Conservation (phyloP, 140 eudicot genomes). For the Anethum foeniculum region DNA sequence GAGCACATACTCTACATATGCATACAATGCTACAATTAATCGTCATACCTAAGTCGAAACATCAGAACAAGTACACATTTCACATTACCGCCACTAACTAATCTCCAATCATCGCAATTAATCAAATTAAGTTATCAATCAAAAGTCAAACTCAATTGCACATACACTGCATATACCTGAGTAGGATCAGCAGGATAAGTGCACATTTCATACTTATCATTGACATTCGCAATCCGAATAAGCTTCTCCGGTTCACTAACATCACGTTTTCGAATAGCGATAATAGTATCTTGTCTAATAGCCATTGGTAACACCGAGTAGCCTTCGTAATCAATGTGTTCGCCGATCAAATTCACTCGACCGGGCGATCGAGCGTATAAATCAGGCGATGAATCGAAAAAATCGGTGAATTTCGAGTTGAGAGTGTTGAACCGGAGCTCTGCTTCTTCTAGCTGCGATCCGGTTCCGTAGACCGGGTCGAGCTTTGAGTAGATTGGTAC, state of each 20-base stretch:
- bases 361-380: slow-evolving; percentile 94
- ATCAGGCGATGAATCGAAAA: slow-evolving; percentile 57
- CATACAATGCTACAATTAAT: not conserved
- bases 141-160: not conserved
- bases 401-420: slow-evolving; percentile 47
- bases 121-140: no score
- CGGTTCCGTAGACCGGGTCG: slow-evolving; percentile 44
- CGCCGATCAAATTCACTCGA: slow-evolving; percentile 96
- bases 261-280: slow-evolving; percentile 64
- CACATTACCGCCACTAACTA: not conserved
- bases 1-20: not conserved
- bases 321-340: slow-evolving; percentile 95
- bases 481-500: slow-evolving; percentile 36
- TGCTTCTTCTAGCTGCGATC: slow-evolving; percentile 50
- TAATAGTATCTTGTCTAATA: slow-evolving; percentile 83
- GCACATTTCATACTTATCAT: slow-evolving; percentile 65
- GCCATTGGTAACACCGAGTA: slow-evolving; percentile 98
- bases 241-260: slow-evolving; percentile 44
- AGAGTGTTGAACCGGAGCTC: slow-evolving; percentile 37
- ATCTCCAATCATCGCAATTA: not conserved
- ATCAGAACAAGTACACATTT: not conserved
- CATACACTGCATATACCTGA: slow-evolving; percentile 40
- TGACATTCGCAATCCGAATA: slow-evolving; percentile 74
- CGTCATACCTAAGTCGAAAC: not conserved
- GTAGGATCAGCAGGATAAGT: slow-evolving; percentile 81